Evolutionary conservation across 306 rosid genomes (phyloP), one percentile per base, ranked within the genome.

Genomic region (Ammopiptanthus mongolicus): DNA sequence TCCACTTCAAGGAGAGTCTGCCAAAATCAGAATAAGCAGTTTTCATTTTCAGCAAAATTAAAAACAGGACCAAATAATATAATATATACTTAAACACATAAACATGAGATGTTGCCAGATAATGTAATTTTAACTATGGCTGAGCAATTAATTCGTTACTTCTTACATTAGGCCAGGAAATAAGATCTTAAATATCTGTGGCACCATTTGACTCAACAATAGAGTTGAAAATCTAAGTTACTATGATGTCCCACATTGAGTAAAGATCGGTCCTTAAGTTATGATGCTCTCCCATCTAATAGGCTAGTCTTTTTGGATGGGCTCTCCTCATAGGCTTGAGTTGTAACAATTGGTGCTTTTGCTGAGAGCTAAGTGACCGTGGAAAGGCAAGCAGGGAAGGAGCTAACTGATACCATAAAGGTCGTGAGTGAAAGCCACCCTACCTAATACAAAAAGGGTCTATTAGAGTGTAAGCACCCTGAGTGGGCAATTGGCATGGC

Each of bases 1-100:
- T 88, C 96, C 76, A 85, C 74, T 82, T 91, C 96, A 80, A 91
- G 89, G 64, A 65, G n/a, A 25, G 80, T 78, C 96, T 90, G 76
- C 64, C 74, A 63, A 71, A 80, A 75, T 46, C 34, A 63, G 29
- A 75, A 55, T 34, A 79, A 22, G 67, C 22, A 67, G 37, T 42
- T 10, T 52, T 4, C 23, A n/a, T 17, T 57, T 60, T 2, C 52
- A 7, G 25, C 52, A 36, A 53, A 77, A 70, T 36, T 25, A 77
- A 36, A 80, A 50, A 28, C 34, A 75, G 21, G 48, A 13, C 48
- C 68, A 59, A 47, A 19, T 48, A 64, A 71, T 56, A 19, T 48
- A 64, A 71, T 56, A n/a, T 22, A 25, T 8, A 28, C 7, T 9
- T 47, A 15, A 53, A 36, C 58, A 33, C 52, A 8, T 66, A 44